Conservation (phyloP, 495 filamentous ascomycete species). For the Podospora tetraspora region DNA sequence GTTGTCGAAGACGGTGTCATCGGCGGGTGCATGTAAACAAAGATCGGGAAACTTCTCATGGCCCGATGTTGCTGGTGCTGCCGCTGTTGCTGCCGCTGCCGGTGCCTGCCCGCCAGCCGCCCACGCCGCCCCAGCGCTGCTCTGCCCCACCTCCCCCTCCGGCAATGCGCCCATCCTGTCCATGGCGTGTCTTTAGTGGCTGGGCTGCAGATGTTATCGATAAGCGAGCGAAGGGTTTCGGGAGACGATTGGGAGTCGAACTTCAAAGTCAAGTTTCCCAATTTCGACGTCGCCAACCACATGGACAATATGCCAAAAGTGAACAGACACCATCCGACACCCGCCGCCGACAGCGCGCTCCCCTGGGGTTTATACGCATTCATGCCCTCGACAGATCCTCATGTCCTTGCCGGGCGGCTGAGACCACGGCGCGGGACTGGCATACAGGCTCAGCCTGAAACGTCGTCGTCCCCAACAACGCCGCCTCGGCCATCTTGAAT, state of each 20-base stretch:
- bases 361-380: conserved; percentile 10
- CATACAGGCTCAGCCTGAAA: conserved; percentile 24
- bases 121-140: conserved; percentile 9
- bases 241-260: background rate
- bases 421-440: conserved; percentile 1
- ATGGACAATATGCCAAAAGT: background rate
- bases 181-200: conserved; percentile 13
- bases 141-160: conserved; percentile 17
- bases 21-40: conserved; percentile 25
- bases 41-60: conserved; percentile 29
- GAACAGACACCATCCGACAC: background rate
- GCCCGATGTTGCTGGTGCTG: conserved; percentile 13
- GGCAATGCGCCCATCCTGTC: conserved; percentile 14
- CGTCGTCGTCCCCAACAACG: conserved; percentile 11
- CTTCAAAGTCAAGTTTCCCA: background rate
- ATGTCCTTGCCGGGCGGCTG: background rate
- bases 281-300: background rate
- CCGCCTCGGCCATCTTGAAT: conserved; percentile 2
- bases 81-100: conserved; percentile 16
- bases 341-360: background rate
- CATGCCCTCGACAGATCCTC: conserved; percentile 5
- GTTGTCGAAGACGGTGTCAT: conserved; percentile 5
- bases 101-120: conserved; percentile 12
- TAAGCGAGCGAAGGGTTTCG: background rate
- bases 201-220: conserved; percentile 15